Conservation (phyloP, 2,329 filamentous ascomycete genomes). For the Fusarium vanettenii region DNA sequence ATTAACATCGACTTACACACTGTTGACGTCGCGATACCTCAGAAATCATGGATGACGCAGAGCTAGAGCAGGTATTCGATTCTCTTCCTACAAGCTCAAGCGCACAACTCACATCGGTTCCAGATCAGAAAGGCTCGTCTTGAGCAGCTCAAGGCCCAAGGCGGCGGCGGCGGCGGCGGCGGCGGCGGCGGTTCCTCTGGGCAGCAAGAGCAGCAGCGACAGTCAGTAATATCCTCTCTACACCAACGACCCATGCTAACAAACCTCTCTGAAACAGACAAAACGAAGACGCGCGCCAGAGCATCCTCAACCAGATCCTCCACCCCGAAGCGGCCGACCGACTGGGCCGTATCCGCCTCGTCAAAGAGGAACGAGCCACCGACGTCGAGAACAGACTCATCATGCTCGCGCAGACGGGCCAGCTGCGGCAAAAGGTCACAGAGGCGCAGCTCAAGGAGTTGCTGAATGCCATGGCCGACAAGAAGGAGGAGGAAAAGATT, state of each 20-base stretch:
- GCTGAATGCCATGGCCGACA: constrained; percentile 85
- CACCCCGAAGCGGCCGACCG: constrained; percentile 94
- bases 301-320: constrained; percentile 91
- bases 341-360: constrained; percentile 91
- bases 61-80: constrained; percentile 54
- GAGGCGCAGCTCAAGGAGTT: constrained; percentile 95
- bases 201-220: constrained; percentile 68
- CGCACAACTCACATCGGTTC: not conserved
- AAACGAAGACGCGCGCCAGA: constrained; percentile 76
- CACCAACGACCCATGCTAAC: not conserved
- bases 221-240: constrained; percentile 38
- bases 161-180: constrained; percentile 63
- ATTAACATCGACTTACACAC: constrained; percentile 27
- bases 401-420: constrained; percentile 87
- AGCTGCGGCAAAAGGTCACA: constrained; percentile 87
- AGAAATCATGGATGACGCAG: constrained; percentile 56
- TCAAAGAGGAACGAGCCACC: constrained; percentile 89
- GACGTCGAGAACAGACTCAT: constrained; percentile 95
- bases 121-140: constrained; percentile 93
- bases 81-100: not conserved
- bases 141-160: constrained; percentile 87
- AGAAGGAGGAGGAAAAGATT: constrained; percentile 83
- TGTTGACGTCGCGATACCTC: constrained; percentile 11
- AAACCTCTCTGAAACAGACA: constrained; percentile 47
- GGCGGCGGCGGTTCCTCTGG: constrained; percentile 55